These are phyloP conservation scores for Tetrapisispora pingtungensis DNA, from an alignment of 805 yeast species.

Conservation along the genomic window DNA sequence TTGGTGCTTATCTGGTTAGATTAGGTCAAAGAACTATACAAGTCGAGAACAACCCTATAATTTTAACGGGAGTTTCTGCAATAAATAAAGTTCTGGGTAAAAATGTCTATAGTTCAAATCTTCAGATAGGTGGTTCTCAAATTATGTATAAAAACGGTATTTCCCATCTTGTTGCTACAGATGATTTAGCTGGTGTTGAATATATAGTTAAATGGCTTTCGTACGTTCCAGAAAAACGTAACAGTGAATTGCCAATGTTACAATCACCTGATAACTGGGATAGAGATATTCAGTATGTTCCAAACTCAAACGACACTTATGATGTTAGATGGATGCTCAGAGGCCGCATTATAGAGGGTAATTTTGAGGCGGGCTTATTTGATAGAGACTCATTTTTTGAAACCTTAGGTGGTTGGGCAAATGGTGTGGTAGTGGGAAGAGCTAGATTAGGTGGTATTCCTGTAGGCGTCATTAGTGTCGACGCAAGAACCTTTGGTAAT, in stretches of 20 bases:
- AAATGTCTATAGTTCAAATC: constrained; percentile 91
- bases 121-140: constrained; percentile 98
- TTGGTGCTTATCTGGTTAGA: constrained; percentile 97
- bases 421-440: constrained; percentile 97
- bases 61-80: constrained; percentile 98
- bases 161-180: constrained; percentile 88
- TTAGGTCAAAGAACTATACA: constrained; percentile 98
- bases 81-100: constrained; percentile 93
- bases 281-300: constrained; percentile 76
- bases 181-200: constrained; percentile 93
- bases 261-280: constrained; percentile 85
- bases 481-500: constrained; percentile 81
- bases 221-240: constrained; percentile 83
- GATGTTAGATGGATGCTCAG: constrained; percentile 93
- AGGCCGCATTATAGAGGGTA: constrained; percentile 64
- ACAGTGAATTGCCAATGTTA: constrained; percentile 80
- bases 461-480: constrained; percentile 95
- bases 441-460: constrained; percentile 99
- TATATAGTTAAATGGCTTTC: constrained; percentile 94
- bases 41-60: constrained; percentile 97
- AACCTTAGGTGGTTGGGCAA: constrained; percentile 96
- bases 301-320: constrained; percentile 60
- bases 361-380: constrained; percentile 77
- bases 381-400: constrained; percentile 92
- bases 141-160: constrained; percentile 98